Evolutionary conservation across 176 grass and related monocot genomes (phyloP).

Genomic region (maize (Zea mays)): DNA sequence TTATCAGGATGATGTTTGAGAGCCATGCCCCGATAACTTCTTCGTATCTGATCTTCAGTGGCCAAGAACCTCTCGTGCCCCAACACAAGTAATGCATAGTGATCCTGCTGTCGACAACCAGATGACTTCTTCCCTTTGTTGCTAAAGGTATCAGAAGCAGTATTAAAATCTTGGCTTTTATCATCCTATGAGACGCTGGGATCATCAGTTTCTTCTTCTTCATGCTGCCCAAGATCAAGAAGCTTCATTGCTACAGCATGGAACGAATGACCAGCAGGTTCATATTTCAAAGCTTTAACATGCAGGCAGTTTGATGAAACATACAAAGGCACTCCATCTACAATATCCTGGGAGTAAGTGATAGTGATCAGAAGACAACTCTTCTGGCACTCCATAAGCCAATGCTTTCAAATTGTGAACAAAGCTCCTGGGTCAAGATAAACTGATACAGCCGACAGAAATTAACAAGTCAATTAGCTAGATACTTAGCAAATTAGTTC

Average conservation of each 20-base stretch:
- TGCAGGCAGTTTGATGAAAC: conserved; percentile 84
- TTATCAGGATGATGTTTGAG: conserved; percentile 99
- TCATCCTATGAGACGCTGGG: conserved; percentile 82
- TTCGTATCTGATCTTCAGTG: conserved; percentile 91
- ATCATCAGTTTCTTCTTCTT: conserved; percentile 69
- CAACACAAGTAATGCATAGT: conserved; percentile 88
- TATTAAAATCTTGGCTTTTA: conserved; percentile 57
- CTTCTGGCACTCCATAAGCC: conserved; percentile 49
- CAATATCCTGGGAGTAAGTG: conserved; percentile 69
- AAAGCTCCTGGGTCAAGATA: conserved; percentile 7
- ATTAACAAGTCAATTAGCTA: not conserved
- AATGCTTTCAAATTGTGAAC: not conserved
- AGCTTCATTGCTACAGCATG: conserved; percentile 72
- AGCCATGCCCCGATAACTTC: conserved; percentile 88
- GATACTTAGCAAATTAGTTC: not conserved
- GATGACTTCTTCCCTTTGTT: conserved; percentile 88
- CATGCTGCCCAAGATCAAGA: conserved; percentile 63
- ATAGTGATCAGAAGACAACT: conserved; percentile 60
- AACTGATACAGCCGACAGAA: conserved; percentile 37
- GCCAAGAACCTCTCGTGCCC: conserved; percentile 82
- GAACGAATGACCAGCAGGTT: conserved; percentile 92
- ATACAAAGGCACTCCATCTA: conserved; percentile 66
- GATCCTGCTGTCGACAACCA: conserved; percentile 83
- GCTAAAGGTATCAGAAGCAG: conserved; percentile 67
- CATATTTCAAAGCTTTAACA: conserved; percentile 74